Conservation (phyloP, 2,329 filamentous ascomycete species). For the Albophoma yamanashiensis region DNA sequence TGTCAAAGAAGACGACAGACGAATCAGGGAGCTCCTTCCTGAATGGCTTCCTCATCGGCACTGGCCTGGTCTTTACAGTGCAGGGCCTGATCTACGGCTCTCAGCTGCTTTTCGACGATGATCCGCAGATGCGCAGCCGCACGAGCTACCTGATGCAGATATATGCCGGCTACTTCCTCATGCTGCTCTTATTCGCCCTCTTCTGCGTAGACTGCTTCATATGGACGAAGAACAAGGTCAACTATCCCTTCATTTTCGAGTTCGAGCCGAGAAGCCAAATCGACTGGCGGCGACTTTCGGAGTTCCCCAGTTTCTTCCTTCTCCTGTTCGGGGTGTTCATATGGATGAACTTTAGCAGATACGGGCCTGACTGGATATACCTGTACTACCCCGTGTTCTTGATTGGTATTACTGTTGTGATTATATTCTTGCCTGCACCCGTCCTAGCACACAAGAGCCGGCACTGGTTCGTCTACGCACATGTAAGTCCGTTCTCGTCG, state of each 20-base stretch:
- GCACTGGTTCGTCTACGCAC: conserved; percentile 81
- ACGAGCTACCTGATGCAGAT: conserved; percentile 73
- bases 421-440: conserved; percentile 68
- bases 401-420: conserved; percentile 52
- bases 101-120: conserved; percentile 38
- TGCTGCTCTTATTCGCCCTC: conserved; percentile 67
- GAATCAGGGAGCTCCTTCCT: conserved; percentile 48
- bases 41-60: conserved; percentile 57
- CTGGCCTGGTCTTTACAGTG: conserved; percentile 53
- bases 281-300: conserved; percentile 80
- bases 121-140: conserved; percentile 35
- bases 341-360: conserved; percentile 77
- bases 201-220: conserved; percentile 79
- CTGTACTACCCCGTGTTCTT: conserved; percentile 81
- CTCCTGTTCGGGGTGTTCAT: conserved; percentile 69
- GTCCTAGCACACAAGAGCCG: conserved; percentile 67
- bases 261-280: conserved; percentile 78
- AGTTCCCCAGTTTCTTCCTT: conserved; percentile 78
- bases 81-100: conserved; percentile 54
- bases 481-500: conserved; percentile 50
- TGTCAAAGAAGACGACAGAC: conserved; percentile 46
- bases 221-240: conserved; percentile 79
- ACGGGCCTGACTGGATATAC: conserved; percentile 57
- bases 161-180: conserved; percentile 85
- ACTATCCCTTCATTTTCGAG: conserved; percentile 95